These are phyloP conservation scores for Penicillium brevicompactum DNA, from an alignment of 2,329 filamentous ascomycete genomes.

Conservation along the genomic window DNA sequence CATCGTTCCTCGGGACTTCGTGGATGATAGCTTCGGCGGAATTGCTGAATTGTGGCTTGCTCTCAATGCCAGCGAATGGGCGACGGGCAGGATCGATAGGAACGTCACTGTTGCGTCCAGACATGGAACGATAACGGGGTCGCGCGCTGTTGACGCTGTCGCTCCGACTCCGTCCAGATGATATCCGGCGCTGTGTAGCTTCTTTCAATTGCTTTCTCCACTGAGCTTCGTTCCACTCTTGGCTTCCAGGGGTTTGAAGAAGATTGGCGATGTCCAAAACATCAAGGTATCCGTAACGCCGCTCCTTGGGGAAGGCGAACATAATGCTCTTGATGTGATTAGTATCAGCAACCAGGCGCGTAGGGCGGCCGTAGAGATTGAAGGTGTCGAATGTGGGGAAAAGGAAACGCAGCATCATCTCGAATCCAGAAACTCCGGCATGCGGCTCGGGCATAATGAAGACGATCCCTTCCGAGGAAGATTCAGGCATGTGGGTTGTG, in stretches of 20 bases:
- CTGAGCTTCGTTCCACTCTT: conserved; percentile 78
- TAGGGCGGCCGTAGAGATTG: conserved; percentile 84
- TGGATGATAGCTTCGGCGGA: conserved; percentile 40
- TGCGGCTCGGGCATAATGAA: conserved; percentile 97
- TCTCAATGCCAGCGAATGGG: conserved; percentile 19
- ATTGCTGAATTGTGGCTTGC: conserved; percentile 33
- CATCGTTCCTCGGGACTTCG: conserved; percentile 26
- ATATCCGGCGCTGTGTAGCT: conserved; percentile 63
- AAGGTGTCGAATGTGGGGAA: conserved; percentile 96
- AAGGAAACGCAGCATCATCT: conserved; percentile 89
- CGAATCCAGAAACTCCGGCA: conserved; percentile 89
- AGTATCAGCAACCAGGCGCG: conserved; percentile 81
- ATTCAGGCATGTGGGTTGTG: conserved; percentile 79
- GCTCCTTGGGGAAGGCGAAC: conserved; percentile 94
- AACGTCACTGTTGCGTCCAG: conserved; percentile 36
- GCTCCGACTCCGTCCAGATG: conserved; percentile 42
- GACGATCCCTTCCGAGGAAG: conserved; percentile 86
- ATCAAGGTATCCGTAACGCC: conserved; percentile 87
- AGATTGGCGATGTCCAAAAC: conserved; percentile 79
- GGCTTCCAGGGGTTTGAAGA: conserved; percentile 76
- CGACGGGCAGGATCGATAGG: conserved; percentile 33
- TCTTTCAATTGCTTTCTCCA: conserved; percentile 92
- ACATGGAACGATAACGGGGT: conserved; percentile 38
- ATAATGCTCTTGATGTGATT: conserved; percentile 87
- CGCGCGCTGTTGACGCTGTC: conserved; percentile 62